Evolutionary conservation across 352 stramenopile species (phyloP), one percentile per base, ranked within the genome.

Genomic region (Phytophthora macrochlamydospora): DNA sequence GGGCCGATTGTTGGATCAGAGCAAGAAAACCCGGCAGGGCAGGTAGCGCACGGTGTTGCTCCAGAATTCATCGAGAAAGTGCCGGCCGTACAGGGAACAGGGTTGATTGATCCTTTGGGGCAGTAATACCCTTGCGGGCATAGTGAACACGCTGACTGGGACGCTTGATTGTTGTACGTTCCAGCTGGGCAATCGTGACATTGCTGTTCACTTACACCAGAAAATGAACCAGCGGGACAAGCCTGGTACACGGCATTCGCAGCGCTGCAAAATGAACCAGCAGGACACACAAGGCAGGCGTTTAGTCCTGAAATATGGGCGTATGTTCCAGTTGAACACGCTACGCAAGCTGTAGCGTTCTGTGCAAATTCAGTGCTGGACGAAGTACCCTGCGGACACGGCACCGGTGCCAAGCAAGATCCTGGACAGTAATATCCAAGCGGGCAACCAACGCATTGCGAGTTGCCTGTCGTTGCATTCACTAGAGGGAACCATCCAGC

Each of bases 191-290:
- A 93, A 4, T 70, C 54, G 18, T 76, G 82, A n/a, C 85, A 93
- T 32, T 66, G 51, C 4, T 52, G 57, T 12, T 87, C 56, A 18
- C 75, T 69, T 1, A 40, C 64, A 14, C 43, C 45, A 9, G 80
- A 78, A 59, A 81, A 93, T 18, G 72, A 81, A 12, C 88, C 88
- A 14, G 66, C 54, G 4, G 81, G 70, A 63, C 91, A 97, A 9
- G 56, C 53, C 18, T 73, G 48, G 30, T 63, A 69, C 4, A 52
- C 48, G 40, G 4, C 14, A 51, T 38, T 59, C 13, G 30, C 31
- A 56, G 61, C 56, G 31, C 6, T 60, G 61, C 69, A 81, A 5
- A 45, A 83, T 7, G 78, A 73, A 3, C 81, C 81, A 5, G 55
- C 57, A 8, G 79, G 81, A 50, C 81, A 90, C 2, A 62, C n/a